Conservation (phyloP, 176 grass and related monocot genomes). For the Zea luxurians region DNA sequence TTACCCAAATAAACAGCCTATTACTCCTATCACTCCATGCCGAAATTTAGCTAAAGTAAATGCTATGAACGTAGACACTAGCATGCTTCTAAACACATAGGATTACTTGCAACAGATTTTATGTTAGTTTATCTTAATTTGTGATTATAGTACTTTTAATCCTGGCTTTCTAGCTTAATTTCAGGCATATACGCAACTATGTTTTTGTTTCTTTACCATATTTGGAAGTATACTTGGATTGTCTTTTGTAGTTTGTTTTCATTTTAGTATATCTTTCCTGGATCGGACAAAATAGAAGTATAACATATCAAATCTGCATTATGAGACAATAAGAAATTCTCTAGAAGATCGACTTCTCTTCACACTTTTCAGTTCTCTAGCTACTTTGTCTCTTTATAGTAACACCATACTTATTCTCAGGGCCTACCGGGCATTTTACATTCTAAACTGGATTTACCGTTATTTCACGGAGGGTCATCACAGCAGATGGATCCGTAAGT, state of each 20-base stretch:
- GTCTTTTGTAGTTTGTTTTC: background rate
- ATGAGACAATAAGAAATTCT: background rate
- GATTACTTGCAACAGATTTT: too few species aligned
- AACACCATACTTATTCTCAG: constrained; percentile 39
- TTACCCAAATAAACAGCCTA: too few species aligned
- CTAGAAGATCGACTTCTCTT: background rate
- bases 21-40: too few species aligned
- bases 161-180: background rate
- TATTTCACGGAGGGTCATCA: constrained; percentile 77
- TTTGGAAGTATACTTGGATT: background rate
- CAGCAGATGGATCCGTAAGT: constrained; percentile 84
- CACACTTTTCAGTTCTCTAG: background rate
- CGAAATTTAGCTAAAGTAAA: too few species aligned
- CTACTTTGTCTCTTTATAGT: background rate
- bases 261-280: background rate
- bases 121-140: background rate
- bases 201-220: background rate
- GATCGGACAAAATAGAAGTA: too few species aligned
- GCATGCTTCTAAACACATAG: too few species aligned
- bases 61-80: too few species aligned
- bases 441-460: constrained; percentile 96
- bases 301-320: background rate
- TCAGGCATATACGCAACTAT: background rate
- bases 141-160: background rate
- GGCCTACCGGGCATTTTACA: constrained; percentile 90